Percentiles rank a stretch among this genome's conserved stretches.
These are phyloP conservation scores for Cercophora scortea DNA, from an alignment of 495 filamentous ascomycete genomes.

Conservation along the genomic window DNA sequence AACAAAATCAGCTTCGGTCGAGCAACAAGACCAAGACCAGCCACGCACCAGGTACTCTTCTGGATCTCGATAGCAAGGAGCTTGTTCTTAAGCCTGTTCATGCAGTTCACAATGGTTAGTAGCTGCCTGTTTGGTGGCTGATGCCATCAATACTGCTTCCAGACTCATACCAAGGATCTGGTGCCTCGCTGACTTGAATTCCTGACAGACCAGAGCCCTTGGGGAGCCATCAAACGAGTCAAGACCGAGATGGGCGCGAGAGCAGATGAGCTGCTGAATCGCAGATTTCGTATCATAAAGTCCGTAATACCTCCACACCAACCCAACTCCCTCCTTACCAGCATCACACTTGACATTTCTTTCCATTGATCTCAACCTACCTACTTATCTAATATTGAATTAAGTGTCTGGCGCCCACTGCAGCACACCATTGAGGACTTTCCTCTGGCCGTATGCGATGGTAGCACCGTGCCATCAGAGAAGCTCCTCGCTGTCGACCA, in stretches of 20 bases:
- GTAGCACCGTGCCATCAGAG: neutral
- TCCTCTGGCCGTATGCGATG: constrained; percentile 4
- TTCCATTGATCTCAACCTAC: neutral
- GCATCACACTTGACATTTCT: too few species aligned
- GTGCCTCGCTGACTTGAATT: too few species aligned
- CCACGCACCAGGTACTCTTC: neutral
- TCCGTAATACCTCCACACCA: neutral
- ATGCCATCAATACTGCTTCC: too few species aligned
- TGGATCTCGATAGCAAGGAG: constrained; percentile 2
- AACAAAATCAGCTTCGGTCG: neutral
- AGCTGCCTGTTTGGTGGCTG: neutral
- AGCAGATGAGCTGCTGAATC: neutral
- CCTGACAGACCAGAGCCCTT: constrained; percentile 1
- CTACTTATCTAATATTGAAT: neutral
- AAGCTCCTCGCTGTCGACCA: constrained; percentile 1
- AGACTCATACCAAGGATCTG: neutral
- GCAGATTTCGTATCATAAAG: constrained; percentile 5
- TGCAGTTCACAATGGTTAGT: constrained; percentile 4
- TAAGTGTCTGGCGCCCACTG: constrained; percentile 2
- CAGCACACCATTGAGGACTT: neutral
- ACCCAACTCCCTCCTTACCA: neutral
- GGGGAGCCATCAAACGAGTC: neutral
- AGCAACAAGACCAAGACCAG: neutral
- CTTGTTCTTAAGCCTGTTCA: constrained; percentile 1
- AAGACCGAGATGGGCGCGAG: neutral